Evolutionary conservation across 2,329 filamentous ascomycete genomes (phyloP), one percentile per base, ranked within the genome.

Genomic region (Fusarium setosum): DNA sequence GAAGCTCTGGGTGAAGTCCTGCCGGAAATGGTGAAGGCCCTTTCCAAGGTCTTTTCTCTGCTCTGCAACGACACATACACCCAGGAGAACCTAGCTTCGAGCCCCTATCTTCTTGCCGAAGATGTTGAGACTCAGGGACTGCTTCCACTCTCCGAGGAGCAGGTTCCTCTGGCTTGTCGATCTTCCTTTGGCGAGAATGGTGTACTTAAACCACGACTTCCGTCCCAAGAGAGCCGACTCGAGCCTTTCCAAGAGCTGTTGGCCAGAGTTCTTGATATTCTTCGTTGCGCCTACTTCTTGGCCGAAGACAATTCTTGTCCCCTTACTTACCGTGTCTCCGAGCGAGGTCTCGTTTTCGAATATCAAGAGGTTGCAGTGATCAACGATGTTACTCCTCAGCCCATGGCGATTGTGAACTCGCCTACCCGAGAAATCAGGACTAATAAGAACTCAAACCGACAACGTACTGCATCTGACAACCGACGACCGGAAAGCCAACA

Each of bases 21-120:
- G 23, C 80, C 79, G 23, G 77, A 81, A 7, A 81, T 86, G 77
- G 79, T 83, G 65, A 78, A 79, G 37, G 76, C 77, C 3, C 77
- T 87, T 7, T 79, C 80, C 31, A 80, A 80, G 20, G 79, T 81
- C 3, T 74, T 87, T 34, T 84, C 81, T 13, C 72, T 81, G n/a
- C 75, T 87, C n/a, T 82, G 82, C 42, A 69, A 67, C 10, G 79
- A 83, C 37, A 75, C 80, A 10, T 81, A 82, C 60, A 76, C 78
- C 13, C 74, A 73, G 26, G 76, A 77, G 15, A 74, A 77, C 11
- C 69, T 79, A 15, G 78, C 74, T 9, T 68, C 78, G 9, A 82
- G 79, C 40, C 79, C 79, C 13, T 88, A 87, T 70, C 75, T 87
- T 18, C 78, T 88, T 2, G 67, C 77, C 0, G 86, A 88, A 69